phyloP scores from a whole-genome alignment of 257 asterid species.

The Paulownia fortunei region DNA sequence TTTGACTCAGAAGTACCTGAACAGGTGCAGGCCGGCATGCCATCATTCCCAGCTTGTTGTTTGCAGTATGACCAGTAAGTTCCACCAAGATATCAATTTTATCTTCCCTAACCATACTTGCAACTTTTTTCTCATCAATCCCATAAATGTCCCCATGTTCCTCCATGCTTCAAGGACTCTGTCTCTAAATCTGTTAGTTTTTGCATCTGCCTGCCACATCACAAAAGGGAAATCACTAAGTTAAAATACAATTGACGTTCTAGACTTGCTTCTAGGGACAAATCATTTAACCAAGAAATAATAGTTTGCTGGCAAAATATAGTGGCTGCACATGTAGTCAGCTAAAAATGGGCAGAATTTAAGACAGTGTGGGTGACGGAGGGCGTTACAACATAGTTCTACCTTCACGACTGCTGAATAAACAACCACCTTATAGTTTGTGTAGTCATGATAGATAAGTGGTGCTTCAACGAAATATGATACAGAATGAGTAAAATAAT shows the following conservation, averaged over 20 bases:
- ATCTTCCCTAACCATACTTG: conserved; percentile 91
- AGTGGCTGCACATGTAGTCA: conserved; percentile 14
- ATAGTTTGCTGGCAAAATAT: conserved; percentile 19
- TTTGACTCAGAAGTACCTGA: conserved; percentile 63
- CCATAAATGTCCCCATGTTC: conserved; percentile 93
- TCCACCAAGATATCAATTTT: conserved; percentile 94
- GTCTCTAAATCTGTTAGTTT: conserved; percentile 86
- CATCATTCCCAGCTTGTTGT: conserved; percentile 98
- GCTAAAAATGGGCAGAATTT: conserved; percentile 5
- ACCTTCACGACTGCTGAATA: conserved; percentile 99
- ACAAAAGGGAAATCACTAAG: conserved; percentile 22
- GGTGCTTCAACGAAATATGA: conserved; percentile 98
- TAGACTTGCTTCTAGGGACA: conserved; percentile 1
- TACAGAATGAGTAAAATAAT: conserved; percentile 98
- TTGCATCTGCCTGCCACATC: conserved; percentile 92
- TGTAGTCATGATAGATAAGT: conserved; percentile 72
- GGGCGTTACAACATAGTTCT: conserved; percentile 31
- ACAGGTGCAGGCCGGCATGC: conserved; percentile 99
- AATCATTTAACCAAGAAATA: conserved; percentile 16
- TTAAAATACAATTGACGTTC: not conserved
- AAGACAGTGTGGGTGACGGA: conserved; percentile 19
- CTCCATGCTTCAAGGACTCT: conserved; percentile 88
- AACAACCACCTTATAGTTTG: conserved; percentile 86
- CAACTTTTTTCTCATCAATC: conserved; percentile 92
- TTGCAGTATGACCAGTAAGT: conserved; percentile 99